Evolutionary conservation across 768 basidiomycete species (phyloP).

Genomic region (Termitomyces sp.): DNA sequence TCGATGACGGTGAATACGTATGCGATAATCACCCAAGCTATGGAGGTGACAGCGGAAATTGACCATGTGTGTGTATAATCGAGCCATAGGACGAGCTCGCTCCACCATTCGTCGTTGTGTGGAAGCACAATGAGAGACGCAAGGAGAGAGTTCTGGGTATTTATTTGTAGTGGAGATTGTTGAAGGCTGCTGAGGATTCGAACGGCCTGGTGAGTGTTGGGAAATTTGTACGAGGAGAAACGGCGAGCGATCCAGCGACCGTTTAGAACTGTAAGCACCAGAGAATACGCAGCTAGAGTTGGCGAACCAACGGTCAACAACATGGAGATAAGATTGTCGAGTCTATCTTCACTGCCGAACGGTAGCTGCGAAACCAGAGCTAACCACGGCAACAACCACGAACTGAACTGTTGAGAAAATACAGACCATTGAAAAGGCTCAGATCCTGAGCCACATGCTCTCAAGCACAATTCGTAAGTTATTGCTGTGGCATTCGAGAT

Average conservation of each 20-base stretch:
- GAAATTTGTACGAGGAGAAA: conserved; percentile 29
- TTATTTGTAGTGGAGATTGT: conserved; percentile 37
- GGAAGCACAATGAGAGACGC: conserved; percentile 42
- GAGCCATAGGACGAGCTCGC: conserved; percentile 28
- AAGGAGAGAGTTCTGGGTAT: conserved; percentile 26
- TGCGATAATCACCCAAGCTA: conserved; percentile 44
- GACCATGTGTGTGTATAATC: conserved; percentile 38
- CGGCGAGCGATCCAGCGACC: conserved; percentile 38
- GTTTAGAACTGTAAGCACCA: conserved; percentile 42
- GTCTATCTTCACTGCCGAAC: conserved; percentile 37
- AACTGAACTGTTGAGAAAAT: conserved; percentile 38
- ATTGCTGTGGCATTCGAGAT: conserved; percentile 26
- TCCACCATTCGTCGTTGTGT: conserved; percentile 44
- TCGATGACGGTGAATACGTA: conserved; percentile 40
- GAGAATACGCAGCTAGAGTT: conserved; percentile 42
- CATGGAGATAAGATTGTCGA: conserved; percentile 42
- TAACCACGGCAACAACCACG: conserved; percentile 50
- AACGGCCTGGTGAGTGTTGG: conserved; percentile 30
- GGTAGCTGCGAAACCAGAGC: conserved; percentile 50
- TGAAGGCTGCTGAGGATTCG: conserved; percentile 38
- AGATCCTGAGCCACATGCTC: conserved; percentile 25
- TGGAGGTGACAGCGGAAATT: conserved; percentile 35
- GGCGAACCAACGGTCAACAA: conserved; percentile 46
- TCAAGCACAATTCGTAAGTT: conserved; percentile 29
- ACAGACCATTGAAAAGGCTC: conserved; percentile 30